Conservation (phyloP, 306 rosid genomes). For the Glycine tomentella region DNA sequence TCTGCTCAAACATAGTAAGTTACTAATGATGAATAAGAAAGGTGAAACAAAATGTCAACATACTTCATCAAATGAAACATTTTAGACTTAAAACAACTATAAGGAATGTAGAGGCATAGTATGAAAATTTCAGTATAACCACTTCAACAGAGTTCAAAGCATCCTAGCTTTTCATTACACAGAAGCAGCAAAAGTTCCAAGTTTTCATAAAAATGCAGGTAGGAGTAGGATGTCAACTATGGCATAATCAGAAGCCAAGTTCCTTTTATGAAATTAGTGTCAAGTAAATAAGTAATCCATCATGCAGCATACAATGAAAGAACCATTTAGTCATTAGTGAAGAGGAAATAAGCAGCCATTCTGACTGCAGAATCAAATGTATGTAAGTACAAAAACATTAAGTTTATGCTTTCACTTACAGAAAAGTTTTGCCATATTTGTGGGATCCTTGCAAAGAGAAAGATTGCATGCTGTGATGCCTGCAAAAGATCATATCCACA, state of each 20-base stretch:
- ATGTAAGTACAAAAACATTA: constrained; percentile 26
- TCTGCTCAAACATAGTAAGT: constrained; percentile 61
- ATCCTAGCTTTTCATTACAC: constrained; percentile 19
- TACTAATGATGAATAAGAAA: constrained; percentile 40
- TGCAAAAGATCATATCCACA: constrained; percentile 54
- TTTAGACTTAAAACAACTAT: background rate
- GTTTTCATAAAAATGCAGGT: constrained; percentile 32
- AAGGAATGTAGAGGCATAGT: constrained; percentile 29
- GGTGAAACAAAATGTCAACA: constrained; percentile 36
- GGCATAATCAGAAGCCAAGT: constrained; percentile 25
- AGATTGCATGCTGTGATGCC: constrained; percentile 95
- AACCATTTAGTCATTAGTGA: constrained; percentile 8
- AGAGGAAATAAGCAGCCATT: constrained; percentile 31
- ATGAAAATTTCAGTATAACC: constrained; percentile 37
- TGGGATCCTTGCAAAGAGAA: constrained; percentile 83
- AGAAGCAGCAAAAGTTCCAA: constrained; percentile 25
- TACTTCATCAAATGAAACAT: constrained; percentile 37
- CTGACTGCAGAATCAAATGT: background rate
- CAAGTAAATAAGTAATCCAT: background rate
- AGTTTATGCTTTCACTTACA: constrained; percentile 64
- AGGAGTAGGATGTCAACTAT: constrained; percentile 9
- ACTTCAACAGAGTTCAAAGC: constrained; percentile 27
- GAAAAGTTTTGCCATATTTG: constrained; percentile 94
- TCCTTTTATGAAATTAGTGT: constrained; percentile 25
- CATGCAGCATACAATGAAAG: constrained; percentile 29